Percentiles rank a stretch among this genome's conserved stretches.
Conservation (phyloP, 2,329 filamentous ascomycete genomes). For the Annulohypoxylon truncatum region DNA sequence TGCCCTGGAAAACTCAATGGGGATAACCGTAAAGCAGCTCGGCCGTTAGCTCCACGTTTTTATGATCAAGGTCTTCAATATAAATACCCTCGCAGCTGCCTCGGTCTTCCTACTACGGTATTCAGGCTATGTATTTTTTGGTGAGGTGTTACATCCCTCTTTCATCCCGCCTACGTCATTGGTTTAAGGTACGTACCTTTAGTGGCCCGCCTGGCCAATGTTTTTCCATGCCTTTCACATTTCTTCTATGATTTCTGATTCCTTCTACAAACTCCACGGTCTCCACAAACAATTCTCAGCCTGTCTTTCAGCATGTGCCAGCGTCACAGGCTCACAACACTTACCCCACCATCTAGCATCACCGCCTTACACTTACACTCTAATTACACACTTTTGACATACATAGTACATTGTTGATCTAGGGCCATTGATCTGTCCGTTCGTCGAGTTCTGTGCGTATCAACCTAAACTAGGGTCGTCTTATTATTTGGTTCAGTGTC, state of each 20-base stretch:
- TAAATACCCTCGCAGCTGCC: conserved; percentile 25
- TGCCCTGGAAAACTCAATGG: neutral
- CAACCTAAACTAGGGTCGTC: conserved; percentile 1
- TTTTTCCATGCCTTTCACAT: conserved; percentile 35
- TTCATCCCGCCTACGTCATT: conserved; percentile 28
- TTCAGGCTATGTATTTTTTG: conserved; percentile 36
- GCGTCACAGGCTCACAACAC: conserved; percentile 37
- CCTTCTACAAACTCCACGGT: conserved; percentile 7
- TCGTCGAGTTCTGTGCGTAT: neutral
- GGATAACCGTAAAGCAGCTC: conserved; percentile 11
- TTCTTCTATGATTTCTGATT: conserved; percentile 29
- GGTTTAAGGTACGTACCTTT: conserved; percentile 26
- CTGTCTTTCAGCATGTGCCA: conserved; percentile 41
- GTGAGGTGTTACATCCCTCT: conserved; percentile 19
- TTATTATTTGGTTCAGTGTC: neutral
- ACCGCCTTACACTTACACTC: conserved; percentile 12
- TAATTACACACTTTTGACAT: conserved; percentile 7
- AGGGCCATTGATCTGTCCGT: neutral
- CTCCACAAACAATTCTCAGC: conserved; percentile 24
- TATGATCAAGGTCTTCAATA: conserved; percentile 3
- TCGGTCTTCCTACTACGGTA: conserved; percentile 4
- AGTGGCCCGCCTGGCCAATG: conserved; percentile 26
- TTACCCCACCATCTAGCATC: conserved; percentile 31
- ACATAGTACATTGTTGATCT: neutral
- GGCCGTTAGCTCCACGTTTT: conserved; percentile 13